phyloP scores from a whole-genome alignment of 2,329 filamentous ascomycete genomes.

The Xylariales sp. region DNA sequence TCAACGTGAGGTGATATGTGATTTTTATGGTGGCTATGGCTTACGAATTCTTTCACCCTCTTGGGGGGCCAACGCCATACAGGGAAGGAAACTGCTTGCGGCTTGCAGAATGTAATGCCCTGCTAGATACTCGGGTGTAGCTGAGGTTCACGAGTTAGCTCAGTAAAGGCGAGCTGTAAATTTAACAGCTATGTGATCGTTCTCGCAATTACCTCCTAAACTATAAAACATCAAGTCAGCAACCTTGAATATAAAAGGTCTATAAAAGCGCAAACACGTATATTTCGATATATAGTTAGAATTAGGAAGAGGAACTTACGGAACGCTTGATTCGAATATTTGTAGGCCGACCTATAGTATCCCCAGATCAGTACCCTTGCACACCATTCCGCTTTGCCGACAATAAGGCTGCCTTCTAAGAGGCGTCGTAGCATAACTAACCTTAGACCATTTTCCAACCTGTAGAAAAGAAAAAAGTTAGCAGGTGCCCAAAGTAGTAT shows the following conservation, averaged over 20 bases:
- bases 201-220: constrained; percentile 33
- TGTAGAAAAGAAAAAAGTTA: constrained; percentile 14
- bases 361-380: constrained; percentile 3
- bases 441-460: constrained; percentile 97
- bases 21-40: neutral
- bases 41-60: constrained; percentile 82
- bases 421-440: neutral
- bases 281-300: neutral
- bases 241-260: neutral
- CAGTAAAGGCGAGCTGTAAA: neutral
- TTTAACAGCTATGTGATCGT: neutral
- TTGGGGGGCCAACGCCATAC: constrained; percentile 96
- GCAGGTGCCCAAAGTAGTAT: neutral
- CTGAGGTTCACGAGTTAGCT: constrained; percentile 67
- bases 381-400: neutral
- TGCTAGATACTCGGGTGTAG: constrained; percentile 95
- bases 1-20: neutral
- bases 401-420: neutral
- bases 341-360: constrained; percentile 76
- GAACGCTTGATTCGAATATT: constrained; percentile 83
- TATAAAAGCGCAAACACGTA: neutral
- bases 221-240: constrained; percentile 23
- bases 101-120: constrained; percentile 99
- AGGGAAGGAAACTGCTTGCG: constrained; percentile 94
- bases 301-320: constrained; percentile 20